A percentile compares a stretch with the other conserved stretches of the same genome.
phyloP scores from a whole-genome alignment of 495 filamentous ascomycete genomes.

The Corynascus novoguineensis region DNA sequence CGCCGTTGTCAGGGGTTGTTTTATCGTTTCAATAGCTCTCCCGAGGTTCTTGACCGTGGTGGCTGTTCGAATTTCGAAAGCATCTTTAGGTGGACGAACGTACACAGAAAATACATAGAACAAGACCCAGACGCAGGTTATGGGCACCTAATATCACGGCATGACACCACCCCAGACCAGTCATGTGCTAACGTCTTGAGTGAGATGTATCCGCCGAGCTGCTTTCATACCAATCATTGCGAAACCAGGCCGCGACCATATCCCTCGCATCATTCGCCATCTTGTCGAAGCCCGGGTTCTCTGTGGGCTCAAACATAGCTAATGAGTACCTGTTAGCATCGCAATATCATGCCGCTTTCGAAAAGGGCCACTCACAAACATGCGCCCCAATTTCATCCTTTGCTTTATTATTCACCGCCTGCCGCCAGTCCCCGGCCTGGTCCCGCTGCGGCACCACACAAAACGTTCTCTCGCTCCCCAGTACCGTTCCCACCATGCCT shows the following conservation, averaged over 20 bases:
- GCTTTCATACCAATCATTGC: constrained; percentile 48
- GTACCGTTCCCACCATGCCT: constrained; percentile 45
- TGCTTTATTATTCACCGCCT: constrained; percentile 70
- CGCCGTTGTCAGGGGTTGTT: neutral
- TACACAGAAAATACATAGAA: neutral
- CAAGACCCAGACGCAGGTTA: neutral
- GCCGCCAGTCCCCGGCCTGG: constrained; percentile 51
- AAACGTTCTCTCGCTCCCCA: constrained; percentile 68
- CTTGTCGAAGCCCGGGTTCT: constrained; percentile 72
- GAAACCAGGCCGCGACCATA: constrained; percentile 53
- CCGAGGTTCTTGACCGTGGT: neutral
- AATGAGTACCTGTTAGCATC: constrained; percentile 11
- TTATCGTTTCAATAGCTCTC: neutral
- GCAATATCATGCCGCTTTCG: neutral
- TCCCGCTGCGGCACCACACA: constrained; percentile 65
- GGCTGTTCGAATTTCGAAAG: neutral
- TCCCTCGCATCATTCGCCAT: constrained; percentile 63
- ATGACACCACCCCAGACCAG: neutral
- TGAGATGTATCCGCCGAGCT: constrained; percentile 25
- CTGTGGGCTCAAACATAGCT: constrained; percentile 75
- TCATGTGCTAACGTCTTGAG: constrained; percentile 7
- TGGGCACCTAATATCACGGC: neutral
- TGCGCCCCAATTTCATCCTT: constrained; percentile 77
- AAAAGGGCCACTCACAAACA: constrained; percentile 47
- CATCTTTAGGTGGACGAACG: neutral